Base-by-base conservation (phyloP, 352 stramenopile species). In the Globisporangium irregulare region DNA sequence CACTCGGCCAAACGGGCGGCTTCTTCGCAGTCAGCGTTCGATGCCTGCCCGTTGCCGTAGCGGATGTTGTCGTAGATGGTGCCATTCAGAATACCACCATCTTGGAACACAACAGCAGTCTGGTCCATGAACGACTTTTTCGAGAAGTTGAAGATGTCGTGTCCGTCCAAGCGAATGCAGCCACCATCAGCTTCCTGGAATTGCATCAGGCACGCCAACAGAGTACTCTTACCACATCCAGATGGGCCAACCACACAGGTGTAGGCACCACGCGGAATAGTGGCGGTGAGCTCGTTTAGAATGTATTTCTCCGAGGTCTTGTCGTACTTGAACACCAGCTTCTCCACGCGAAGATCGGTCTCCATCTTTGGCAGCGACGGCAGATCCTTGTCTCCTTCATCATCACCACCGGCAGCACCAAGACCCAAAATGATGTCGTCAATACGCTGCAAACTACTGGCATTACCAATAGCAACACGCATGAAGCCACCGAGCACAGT, bases 61-160 rank as follows among this genome's bases (percentile, higher is more conserved):
- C 86, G 86, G 61, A 96, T 91, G 71, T 96, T 96, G 71, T 96
- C 89, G 66, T 86, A 92, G 69, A 96, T 96, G 15, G 85, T 90
- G 59, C 89, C 89, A 74, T 96, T 96, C 20, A 96, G 67, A 34
- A 95, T 95, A 24, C 87, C 87, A 58, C 87, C 87, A 70, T 96
- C 89, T 67, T 96, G 89, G 64, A 96, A 96, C 64, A 95, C 87
- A 4, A 95, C 86, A 0, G 87, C 87, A 24, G 86, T 93, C 70
- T 96, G 89, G 63, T 90, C 81, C 86, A 94, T 94, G 62, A 93
- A 94, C 25, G 85, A 94, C 68, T 87, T 84, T 67, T 91, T 94
- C 8, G 84, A 93, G 64, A 93, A 94, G 70, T 92, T 93, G 73
- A 90, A 90, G 57, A 95, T 92, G 61, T 95, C 84, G 69, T 92